These are phyloP conservation scores for Colletotrichum chlorophyti DNA, from an alignment of 2,329 filamentous ascomycete genomes.

Conservation along the genomic window DNA sequence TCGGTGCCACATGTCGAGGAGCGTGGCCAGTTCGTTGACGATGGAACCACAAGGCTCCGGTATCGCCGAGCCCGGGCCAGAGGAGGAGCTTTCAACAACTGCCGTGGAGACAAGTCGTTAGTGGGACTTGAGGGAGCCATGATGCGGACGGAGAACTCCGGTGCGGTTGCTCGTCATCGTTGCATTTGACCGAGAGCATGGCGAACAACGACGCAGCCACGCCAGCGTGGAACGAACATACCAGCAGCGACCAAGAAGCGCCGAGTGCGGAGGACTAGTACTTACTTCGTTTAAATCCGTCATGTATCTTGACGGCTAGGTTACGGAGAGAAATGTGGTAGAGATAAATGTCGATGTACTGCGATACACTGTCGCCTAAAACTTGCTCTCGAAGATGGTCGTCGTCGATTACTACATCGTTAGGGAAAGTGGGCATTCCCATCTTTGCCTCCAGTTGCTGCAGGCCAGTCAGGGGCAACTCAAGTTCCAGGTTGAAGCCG, in stretches of 20 bases:
- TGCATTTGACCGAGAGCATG: background rate
- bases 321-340: constrained; percentile 65
- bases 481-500: constrained; percentile 63
- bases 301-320: constrained; percentile 59
- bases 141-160: background rate
- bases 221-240: no score
- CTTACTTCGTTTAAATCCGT: constrained; percentile 58
- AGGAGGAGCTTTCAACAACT: constrained; percentile 3
- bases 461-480: constrained; percentile 62
- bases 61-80: background rate
- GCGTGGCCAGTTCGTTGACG: constrained; percentile 53
- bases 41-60: constrained; percentile 9
- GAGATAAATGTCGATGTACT: constrained; percentile 65
- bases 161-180: background rate
- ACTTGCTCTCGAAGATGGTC: background rate
- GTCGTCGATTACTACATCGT: background rate
- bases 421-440: constrained; percentile 35
- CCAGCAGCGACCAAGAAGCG: no score
- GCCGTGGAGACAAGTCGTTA: constrained; percentile 9
- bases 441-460: constrained; percentile 59
- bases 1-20: constrained; percentile 63
- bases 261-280: no score
- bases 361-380: constrained; percentile 53
- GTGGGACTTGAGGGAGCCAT: background rate
- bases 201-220: no score